A percentile compares a stretch with the other conserved stretches of the same genome.
phyloP scores from a whole-genome alignment of 2,329 filamentous ascomycete species.

The Boeremia lycopersici region DNA sequence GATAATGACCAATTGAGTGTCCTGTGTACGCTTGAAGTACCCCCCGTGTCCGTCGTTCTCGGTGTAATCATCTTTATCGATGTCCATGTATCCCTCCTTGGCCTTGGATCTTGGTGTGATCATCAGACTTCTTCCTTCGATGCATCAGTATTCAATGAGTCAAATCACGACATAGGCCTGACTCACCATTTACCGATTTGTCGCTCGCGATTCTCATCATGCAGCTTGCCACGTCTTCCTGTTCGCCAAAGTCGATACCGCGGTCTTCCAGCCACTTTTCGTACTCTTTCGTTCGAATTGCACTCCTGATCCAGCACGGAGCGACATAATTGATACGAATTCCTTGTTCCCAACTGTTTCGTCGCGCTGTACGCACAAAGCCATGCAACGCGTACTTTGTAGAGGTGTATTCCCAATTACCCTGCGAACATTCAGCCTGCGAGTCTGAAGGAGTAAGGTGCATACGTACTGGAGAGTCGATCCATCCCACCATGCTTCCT shows the following conservation, averaged over 20 bases:
- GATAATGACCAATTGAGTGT: slow-evolving; percentile 50
- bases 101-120: slow-evolving; percentile 48
- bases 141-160: not conserved
- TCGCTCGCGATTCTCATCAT: slow-evolving; percentile 42
- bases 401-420: slow-evolving; percentile 49
- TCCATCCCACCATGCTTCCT: slow-evolving; percentile 25
- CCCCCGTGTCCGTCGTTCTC: slow-evolving; percentile 40
- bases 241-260: slow-evolving; percentile 49
- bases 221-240: slow-evolving; percentile 41
- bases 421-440: slow-evolving; percentile 6
- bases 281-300: slow-evolving; percentile 46
- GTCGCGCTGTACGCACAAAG: slow-evolving; percentile 22
- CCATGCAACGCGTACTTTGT: slow-evolving; percentile 34
- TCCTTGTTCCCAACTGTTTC: slow-evolving; percentile 23
- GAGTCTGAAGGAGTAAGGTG: not conserved
- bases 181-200: slow-evolving; percentile 26
- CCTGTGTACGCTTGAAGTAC: slow-evolving; percentile 49
- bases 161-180: not conserved
- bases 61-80: slow-evolving; percentile 47
- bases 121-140: slow-evolving; percentile 49
- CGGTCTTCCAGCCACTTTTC: slow-evolving; percentile 49
- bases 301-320: slow-evolving; percentile 29
- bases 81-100: slow-evolving; percentile 51
- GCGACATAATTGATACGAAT: slow-evolving; percentile 28
- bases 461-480: slow-evolving; percentile 21